Percentiles rank a stretch among this genome's conserved stretches.
Conservation (phyloP, 305 asterid species). For the Solanum hybrid region DNA sequence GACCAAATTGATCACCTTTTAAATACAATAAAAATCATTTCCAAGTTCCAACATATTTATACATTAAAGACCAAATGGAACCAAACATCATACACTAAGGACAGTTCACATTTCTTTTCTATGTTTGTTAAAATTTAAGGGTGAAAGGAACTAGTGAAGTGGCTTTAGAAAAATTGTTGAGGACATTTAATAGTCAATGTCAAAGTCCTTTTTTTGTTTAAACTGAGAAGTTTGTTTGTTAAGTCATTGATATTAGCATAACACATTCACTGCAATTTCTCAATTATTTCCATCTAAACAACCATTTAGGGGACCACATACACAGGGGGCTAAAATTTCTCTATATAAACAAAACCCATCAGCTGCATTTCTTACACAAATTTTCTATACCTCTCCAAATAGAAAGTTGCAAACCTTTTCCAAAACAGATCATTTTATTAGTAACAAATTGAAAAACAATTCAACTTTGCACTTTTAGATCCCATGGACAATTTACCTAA, state of each 20-base stretch:
- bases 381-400: neutral
- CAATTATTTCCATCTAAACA: neutral
- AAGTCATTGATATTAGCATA: neutral
- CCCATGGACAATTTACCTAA: conserved; percentile 23
- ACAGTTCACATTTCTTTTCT: neutral
- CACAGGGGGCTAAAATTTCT: neutral
- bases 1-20: neutral
- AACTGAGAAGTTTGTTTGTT: neutral
- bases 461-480: neutral
- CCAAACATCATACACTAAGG: neutral
- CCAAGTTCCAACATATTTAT: neutral
- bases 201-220: neutral
- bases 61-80: neutral
- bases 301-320: neutral
- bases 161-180: neutral
- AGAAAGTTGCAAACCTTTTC: neutral
- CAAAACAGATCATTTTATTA: neutral
- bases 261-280: neutral
- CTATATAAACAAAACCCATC: neutral
- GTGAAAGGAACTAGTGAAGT: neutral
- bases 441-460: neutral
- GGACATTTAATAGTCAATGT: neutral
- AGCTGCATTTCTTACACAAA: neutral
- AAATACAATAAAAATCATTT: neutral
- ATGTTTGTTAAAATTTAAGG: neutral